phyloP scores from a whole-genome alignment of 176 grass and related monocot genomes.

The Ananas comosus region DNA sequence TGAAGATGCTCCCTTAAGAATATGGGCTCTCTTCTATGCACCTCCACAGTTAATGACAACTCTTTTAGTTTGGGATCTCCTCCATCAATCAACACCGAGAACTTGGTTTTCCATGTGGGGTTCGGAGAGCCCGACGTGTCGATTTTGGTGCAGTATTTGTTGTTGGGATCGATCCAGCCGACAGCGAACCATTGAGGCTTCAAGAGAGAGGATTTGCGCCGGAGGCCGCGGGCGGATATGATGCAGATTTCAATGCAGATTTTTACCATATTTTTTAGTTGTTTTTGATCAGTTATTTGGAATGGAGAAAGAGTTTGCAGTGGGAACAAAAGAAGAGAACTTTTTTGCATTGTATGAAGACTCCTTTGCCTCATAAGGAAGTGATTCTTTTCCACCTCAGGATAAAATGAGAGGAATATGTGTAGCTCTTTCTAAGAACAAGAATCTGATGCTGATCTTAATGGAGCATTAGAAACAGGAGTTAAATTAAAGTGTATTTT shows the following conservation, averaged over 20 bases:
- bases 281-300: neutral
- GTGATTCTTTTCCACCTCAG: too few relatives aligned
- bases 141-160: constrained; percentile 86
- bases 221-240: constrained; percentile 56
- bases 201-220: constrained; percentile 32
- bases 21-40: constrained; percentile 79
- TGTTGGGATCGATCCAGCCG: constrained; percentile 47
- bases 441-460: neutral
- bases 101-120: constrained; percentile 78
- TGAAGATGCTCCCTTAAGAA: constrained; percentile 72
- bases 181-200: constrained; percentile 64
- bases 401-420: neutral
- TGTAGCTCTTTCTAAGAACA: neutral
- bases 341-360: neutral
- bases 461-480: neutral
- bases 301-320: neutral
- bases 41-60: constrained; percentile 59
- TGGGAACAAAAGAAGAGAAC: constrained; percentile 9
- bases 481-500: too few relatives aligned
- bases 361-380: neutral
- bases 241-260: constrained; percentile 51
- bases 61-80: constrained; percentile 10
- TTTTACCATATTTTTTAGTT: constrained; percentile 29
- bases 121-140: constrained; percentile 49
- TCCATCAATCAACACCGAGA: constrained; percentile 29